Percentiles rank a stretch among this genome's conserved stretches.
Evolutionary conservation across 1,284 basidiomycete genomes (phyloP).

Genomic region (Leccinum fallax): DNA sequence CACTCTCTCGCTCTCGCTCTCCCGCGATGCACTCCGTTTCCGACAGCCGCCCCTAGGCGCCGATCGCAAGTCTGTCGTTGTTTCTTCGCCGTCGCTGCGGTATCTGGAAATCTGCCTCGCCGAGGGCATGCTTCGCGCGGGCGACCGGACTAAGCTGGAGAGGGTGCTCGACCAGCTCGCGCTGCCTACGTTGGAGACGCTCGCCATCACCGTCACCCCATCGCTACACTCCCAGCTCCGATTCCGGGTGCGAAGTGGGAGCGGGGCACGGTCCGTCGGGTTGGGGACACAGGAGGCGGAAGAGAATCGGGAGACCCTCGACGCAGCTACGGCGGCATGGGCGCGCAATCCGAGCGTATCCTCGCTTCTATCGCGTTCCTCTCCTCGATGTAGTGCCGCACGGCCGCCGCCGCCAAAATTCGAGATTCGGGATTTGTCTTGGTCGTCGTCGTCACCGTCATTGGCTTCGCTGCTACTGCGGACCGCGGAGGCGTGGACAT

Average conservation of each 20-base stretch:
- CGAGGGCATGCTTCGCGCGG: constrained; percentile 29
- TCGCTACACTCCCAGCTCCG: neutral
- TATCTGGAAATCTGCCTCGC: constrained; percentile 22
- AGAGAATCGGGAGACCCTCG: constrained; percentile 8
- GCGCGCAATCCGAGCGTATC: constrained; percentile 12
- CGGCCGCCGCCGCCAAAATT: constrained; percentile 3
- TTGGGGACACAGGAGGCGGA: neutral
- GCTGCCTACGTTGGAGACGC: constrained; percentile 22
- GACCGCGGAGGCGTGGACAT: neutral
- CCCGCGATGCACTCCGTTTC: constrained; percentile 9
- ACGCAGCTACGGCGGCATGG: constrained; percentile 15
- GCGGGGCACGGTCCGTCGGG: neutral
- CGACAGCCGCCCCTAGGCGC: neutral
- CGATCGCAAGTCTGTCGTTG: constrained; percentile 2
- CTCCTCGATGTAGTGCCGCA: constrained; percentile 6
- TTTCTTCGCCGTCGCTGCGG: constrained; percentile 10
- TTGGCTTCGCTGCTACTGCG: neutral
- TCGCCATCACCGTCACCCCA: constrained; percentile 14
- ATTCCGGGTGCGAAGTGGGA: neutral
- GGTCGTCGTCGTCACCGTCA: neutral
- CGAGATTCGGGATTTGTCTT: constrained; percentile 11
- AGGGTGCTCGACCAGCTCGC: constrained; percentile 25
- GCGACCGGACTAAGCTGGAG: constrained; percentile 17
- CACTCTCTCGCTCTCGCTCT: constrained; percentile 17
- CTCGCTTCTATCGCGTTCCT: constrained; percentile 22